Conservation (phyloP, 345 rosid genomes). For the Eucalyptus curtisii region DNA sequence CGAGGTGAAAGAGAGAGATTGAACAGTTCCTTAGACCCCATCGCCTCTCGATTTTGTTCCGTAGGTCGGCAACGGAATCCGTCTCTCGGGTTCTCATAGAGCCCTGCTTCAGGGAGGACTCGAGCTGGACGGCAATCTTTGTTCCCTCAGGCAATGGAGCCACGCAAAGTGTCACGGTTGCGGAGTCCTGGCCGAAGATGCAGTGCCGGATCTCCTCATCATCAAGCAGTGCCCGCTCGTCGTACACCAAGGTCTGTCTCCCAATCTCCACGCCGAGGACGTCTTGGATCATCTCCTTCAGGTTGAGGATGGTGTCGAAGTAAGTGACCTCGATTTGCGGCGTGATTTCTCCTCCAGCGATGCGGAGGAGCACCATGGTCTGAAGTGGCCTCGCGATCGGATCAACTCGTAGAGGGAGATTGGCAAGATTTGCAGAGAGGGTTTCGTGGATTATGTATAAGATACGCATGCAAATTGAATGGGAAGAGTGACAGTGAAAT, state of each 20-base stretch:
- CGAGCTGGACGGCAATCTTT: not conserved
- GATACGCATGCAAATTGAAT: not conserved
- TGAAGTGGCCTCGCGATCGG: not conserved
- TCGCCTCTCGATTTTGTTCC: not conserved
- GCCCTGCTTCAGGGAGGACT: not conserved
- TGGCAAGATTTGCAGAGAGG: not conserved
- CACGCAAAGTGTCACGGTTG: not conserved
- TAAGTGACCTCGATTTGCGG: not conserved
- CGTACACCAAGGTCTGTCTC: not conserved
- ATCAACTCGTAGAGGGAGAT: not conserved
- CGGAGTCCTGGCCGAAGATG: not conserved
- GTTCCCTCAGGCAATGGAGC: not conserved
- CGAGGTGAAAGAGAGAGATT: not conserved
- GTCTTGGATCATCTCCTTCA: not conserved
- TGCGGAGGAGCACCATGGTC: not conserved
- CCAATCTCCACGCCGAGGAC: not conserved
- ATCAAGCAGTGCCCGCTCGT: not conserved
- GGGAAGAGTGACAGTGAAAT: not conserved
- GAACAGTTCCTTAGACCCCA: not conserved
- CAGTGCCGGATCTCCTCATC: not conserved
- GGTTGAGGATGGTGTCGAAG: not conserved
- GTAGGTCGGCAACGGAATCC: not conserved
- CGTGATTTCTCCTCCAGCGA: not conserved
- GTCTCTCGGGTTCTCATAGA: not conserved
- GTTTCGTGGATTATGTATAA: not conserved